Evolutionary conservation across 1,284 basidiomycete genomes (phyloP).

Genomic region (Sporisorium exsertum): DNA sequence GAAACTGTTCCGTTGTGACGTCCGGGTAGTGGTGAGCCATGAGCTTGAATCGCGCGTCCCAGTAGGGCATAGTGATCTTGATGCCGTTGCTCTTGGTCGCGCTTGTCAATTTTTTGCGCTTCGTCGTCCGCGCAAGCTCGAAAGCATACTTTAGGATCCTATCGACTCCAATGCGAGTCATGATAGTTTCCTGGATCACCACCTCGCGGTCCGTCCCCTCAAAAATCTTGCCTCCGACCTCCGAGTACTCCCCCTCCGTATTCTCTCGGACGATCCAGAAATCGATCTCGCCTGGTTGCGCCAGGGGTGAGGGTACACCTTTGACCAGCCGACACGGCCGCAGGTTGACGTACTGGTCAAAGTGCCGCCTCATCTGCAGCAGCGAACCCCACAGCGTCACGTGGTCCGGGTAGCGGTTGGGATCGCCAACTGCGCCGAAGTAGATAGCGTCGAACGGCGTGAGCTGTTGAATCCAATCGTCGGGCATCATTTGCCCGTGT

Average conservation of each 20-base stretch:
- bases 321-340: constrained; percentile 73
- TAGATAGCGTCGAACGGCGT: constrained; percentile 70
- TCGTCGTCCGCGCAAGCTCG: constrained; percentile 73
- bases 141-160: constrained; percentile 75
- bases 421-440: constrained; percentile 71
- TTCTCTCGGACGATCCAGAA: constrained; percentile 75
- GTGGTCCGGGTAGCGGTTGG: constrained; percentile 43
- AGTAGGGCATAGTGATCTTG: constrained; percentile 63
- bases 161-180: constrained; percentile 73
- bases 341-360: constrained; percentile 75
- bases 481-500: constrained; percentile 70
- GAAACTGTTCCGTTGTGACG: constrained; percentile 68
- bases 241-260: constrained; percentile 75
- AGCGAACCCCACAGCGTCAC: constrained; percentile 41
- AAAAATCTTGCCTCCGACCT: constrained; percentile 72
- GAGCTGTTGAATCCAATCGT: constrained; percentile 69
- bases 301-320: constrained; percentile 73
- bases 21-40: constrained; percentile 74
- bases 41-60: constrained; percentile 71
- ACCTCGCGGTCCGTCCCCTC: constrained; percentile 69
- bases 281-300: constrained; percentile 71
- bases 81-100: constrained; percentile 71
- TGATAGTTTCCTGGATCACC: constrained; percentile 71
- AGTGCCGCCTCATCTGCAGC: constrained; percentile 72
- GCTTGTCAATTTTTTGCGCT: constrained; percentile 73